Conservation (phyloP, 2,329 filamentous ascomycete genomes). For the Lasiodiplodia theobromae region DNA sequence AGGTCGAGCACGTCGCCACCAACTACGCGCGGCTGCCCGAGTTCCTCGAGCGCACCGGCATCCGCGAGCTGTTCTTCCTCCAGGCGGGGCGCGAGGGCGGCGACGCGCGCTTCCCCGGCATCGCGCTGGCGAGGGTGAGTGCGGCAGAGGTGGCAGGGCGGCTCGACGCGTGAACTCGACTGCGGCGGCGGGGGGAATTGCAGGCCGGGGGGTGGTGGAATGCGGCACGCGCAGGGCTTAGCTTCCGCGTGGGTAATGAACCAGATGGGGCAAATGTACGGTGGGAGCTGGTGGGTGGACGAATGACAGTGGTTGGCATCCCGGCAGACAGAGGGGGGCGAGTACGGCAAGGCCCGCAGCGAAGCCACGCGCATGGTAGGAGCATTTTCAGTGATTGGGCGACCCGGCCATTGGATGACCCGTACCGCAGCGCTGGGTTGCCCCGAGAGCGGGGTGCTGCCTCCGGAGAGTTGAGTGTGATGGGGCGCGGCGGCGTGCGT, state of each 20-base stretch:
- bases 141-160: background rate
- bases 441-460: constrained; percentile 25
- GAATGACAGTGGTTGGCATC: constrained; percentile 10
- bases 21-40: constrained; percentile 77
- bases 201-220: background rate
- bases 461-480: constrained; percentile 13
- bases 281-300: constrained; percentile 4
- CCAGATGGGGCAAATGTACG: constrained; percentile 15
- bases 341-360: constrained; percentile 28
- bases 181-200: background rate
- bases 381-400: constrained; percentile 15
- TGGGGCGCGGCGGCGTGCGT: constrained; percentile 17
- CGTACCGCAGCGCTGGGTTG: constrained; percentile 24
- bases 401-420: constrained; percentile 27
- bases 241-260: constrained; percentile 4
- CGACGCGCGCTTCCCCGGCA: constrained; percentile 44
- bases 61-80: constrained; percentile 61
- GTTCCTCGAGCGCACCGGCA: constrained; percentile 72
- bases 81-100: constrained; percentile 33
- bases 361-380: constrained; percentile 27
- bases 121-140: constrained; percentile 30
- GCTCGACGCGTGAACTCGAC: background rate
- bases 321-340: constrained; percentile 13
- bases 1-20: constrained; percentile 82
- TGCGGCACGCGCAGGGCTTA: constrained; percentile 21